These are phyloP conservation scores for Russula sp. DNA, from an alignment of 768 basidiomycete species.

Conservation along the genomic window DNA sequence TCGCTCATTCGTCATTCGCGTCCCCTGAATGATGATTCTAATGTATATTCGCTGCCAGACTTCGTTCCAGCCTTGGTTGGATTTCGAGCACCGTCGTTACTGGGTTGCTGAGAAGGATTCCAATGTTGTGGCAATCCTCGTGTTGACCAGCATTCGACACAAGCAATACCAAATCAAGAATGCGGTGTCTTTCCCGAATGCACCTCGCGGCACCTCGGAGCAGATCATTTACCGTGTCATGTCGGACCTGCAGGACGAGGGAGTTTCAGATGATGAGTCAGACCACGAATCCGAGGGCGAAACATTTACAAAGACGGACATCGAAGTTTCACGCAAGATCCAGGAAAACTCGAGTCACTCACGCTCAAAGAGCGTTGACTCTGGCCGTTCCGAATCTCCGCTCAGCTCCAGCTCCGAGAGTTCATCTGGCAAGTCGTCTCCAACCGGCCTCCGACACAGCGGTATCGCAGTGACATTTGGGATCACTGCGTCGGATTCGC, in stretches of 20 bases:
- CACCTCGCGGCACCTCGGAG: conserved; percentile 50
- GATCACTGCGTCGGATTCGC: conserved; percentile 37
- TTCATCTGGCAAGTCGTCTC: conserved; percentile 3
- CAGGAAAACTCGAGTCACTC: not conserved
- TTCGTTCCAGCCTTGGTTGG: conserved; percentile 46
- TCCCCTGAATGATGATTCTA: not conserved
- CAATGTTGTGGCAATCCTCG: conserved; percentile 41
- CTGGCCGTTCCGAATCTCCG: not conserved
- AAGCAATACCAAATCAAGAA: conserved; percentile 51
- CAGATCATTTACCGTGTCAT: conserved; percentile 43
- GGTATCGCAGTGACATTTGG: conserved; percentile 40
- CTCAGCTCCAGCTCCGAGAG: not conserved
- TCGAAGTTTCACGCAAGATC: conserved; percentile 5
- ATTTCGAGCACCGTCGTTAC: conserved; percentile 48
- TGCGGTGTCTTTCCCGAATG: conserved; percentile 43
- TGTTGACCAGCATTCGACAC: conserved; percentile 40
- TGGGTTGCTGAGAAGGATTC: conserved; percentile 41
- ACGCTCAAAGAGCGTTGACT: conserved; percentile 10
- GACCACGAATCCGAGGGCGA: conserved; percentile 4
- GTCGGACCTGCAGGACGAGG: conserved; percentile 34
- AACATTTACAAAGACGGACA: not conserved
- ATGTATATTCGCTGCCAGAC: conserved; percentile 26
- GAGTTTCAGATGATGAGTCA: not conserved
- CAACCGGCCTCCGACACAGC: conserved; percentile 21
- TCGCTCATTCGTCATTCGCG: accelerated